These are phyloP conservation scores for Tuber magnatum DNA, from an alignment of 495 filamentous ascomycete species.

Conservation along the genomic window DNA sequence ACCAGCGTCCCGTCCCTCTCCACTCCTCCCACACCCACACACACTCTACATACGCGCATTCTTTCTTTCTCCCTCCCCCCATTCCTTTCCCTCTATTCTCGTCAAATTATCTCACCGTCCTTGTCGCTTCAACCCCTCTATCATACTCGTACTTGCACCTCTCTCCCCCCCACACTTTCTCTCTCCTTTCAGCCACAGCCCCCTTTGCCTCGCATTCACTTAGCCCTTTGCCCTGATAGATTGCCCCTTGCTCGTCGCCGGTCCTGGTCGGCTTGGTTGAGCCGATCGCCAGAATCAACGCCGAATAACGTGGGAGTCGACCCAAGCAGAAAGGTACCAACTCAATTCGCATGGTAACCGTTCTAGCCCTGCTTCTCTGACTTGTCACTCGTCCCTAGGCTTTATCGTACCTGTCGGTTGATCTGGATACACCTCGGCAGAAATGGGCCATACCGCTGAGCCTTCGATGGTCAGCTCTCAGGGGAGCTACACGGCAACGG, in stretches of 20 bases:
- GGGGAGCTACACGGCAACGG: constrained; percentile 39
- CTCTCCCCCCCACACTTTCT: constrained; percentile 3
- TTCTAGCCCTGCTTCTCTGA: constrained; percentile 23
- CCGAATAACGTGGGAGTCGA: constrained; percentile 30
- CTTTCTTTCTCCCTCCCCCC: constrained; percentile 12
- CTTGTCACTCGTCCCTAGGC: constrained; percentile 28
- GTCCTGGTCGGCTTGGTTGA: constrained; percentile 2
- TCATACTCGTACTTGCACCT: neutral
- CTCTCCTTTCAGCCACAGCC: constrained; percentile 7
- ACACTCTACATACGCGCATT: constrained; percentile 15
- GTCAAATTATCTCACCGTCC: constrained; percentile 13
- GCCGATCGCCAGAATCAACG: constrained; percentile 9
- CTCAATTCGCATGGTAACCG: constrained; percentile 29
- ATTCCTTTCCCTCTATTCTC: constrained; percentile 17
- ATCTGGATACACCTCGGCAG: constrained; percentile 9
- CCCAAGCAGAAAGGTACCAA: constrained; percentile 33
- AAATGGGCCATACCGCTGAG: constrained; percentile 33
- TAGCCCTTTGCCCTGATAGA: constrained; percentile 32
- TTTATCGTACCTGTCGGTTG: constrained; percentile 21
- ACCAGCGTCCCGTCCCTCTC: constrained; percentile 24
- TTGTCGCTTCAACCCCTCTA: constrained; percentile 11
- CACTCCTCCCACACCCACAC: constrained; percentile 25
- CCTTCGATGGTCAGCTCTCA: constrained; percentile 35
- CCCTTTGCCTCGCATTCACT: constrained; percentile 24
- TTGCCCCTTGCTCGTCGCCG: constrained; percentile 10